phyloP scores from a whole-genome alignment of 192 early-diverging fungal genomes.

The Phlyctochytrium arcticum region DNA sequence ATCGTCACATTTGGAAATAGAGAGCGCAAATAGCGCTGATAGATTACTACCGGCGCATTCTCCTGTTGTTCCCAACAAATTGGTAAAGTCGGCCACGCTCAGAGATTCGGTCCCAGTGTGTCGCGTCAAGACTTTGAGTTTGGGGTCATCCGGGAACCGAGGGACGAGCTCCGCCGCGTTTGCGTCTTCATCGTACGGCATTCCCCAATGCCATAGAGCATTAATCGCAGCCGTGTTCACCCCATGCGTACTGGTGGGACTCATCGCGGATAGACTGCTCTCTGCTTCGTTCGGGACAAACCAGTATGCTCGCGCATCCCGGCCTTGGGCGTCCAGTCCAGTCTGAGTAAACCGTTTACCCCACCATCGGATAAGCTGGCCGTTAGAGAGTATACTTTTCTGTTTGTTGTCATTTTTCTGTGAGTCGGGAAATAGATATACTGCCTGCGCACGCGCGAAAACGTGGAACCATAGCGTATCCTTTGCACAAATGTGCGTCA shows the following conservation, averaged over 20 bases:
- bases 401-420: slow-evolving; percentile 25
- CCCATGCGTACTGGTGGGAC: neutral
- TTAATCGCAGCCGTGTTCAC: neutral
- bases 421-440: slow-evolving; percentile 78
- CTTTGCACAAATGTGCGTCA: neutral
- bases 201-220: slow-evolving; percentile 3
- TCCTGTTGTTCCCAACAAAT: slow-evolving; percentile 64
- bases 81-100: slow-evolving; percentile 59
- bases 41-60: slow-evolving; percentile 71
- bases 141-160: slow-evolving; percentile 53
- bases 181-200: neutral
- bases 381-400: slow-evolving; percentile 64
- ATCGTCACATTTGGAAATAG: too few species aligned
- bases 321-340: neutral
- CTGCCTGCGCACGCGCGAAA: slow-evolving; percentile 83
- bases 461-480: slow-evolving; percentile 39
- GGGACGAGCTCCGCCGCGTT: slow-evolving; percentile 31
- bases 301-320: slow-evolving; percentile 37
- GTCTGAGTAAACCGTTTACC: slow-evolving; percentile 38
- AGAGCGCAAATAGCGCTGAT: slow-evolving; percentile 62
- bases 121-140: slow-evolving; percentile 36
- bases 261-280: neutral
- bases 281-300: slow-evolving; percentile 50
- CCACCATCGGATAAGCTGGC: slow-evolving; percentile 76
- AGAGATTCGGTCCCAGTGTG: neutral